Evolutionary conservation across 2,329 filamentous ascomycete genomes (phyloP).

Genomic region (Stromatinia cepivora): DNA sequence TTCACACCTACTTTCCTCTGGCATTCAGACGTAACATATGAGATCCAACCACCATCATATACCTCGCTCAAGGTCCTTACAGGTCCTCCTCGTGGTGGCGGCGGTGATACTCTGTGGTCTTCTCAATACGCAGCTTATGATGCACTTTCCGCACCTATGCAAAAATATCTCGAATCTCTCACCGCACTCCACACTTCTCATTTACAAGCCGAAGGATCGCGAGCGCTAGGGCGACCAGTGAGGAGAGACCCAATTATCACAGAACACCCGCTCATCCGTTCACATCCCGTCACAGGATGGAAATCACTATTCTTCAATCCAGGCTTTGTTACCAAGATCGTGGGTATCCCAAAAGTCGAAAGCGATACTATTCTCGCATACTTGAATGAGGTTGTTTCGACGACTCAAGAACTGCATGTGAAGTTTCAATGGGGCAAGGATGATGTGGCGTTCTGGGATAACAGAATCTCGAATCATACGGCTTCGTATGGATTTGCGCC

Average conservation of each 20-base stretch:
- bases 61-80: conserved; percentile 55
- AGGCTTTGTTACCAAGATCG: conserved; percentile 57
- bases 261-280: conserved; percentile 58
- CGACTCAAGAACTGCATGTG: conserved; percentile 67
- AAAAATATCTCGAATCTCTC: conserved; percentile 58
- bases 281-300: conserved; percentile 62
- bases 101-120: conserved; percentile 58
- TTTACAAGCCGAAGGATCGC: conserved; percentile 52
- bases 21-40: conserved; percentile 52
- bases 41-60: conserved; percentile 58
- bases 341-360: conserved; percentile 58
- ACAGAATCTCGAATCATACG: conserved; percentile 54
- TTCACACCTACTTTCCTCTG: conserved; percentile 55
- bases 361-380: conserved; percentile 52
- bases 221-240: conserved; percentile 41
- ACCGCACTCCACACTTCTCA: conserved; percentile 57
- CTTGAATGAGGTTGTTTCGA: conserved; percentile 55
- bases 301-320: conserved; percentile 61
- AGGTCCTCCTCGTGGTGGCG: conserved; percentile 54
- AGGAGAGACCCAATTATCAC: conserved; percentile 56
- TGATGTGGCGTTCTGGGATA: conserved; percentile 70
- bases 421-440: conserved; percentile 64
- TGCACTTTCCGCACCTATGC: conserved; percentile 54
- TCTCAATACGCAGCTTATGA: conserved; percentile 61
- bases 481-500: conserved; percentile 58